These are phyloP conservation scores for Capronia coronata DNA, from an alignment of 2,329 filamentous ascomycete species.

Conservation along the genomic window DNA sequence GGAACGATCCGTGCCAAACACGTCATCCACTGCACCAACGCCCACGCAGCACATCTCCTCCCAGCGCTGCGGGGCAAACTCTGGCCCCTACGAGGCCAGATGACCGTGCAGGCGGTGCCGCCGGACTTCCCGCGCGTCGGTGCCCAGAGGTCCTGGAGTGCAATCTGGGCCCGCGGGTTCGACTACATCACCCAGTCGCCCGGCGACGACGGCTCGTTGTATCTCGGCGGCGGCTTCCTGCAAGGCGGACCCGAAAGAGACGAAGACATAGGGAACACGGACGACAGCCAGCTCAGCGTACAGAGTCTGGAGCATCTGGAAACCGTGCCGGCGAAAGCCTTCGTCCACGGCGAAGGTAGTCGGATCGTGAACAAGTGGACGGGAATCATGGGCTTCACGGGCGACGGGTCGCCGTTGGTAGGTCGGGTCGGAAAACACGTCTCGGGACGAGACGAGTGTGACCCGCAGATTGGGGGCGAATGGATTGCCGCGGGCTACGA, in stretches of 20 bases:
- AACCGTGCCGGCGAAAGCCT: constrained; percentile 8
- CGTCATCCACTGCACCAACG: constrained; percentile 43
- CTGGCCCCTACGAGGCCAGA: constrained; percentile 38
- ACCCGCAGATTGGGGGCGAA: constrained; percentile 21
- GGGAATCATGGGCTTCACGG: constrained; percentile 32
- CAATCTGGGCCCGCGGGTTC: constrained; percentile 19
- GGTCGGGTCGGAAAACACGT: constrained; percentile 23
- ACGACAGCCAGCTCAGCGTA: constrained; percentile 30
- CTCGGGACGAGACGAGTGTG: constrained; percentile 17
- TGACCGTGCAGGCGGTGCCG: constrained; percentile 39
- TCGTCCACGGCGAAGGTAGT: constrained; percentile 8
- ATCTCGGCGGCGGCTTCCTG: constrained; percentile 19
- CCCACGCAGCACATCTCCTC: constrained; percentile 38
- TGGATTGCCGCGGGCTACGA: constrained; percentile 33
- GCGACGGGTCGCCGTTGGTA: constrained; percentile 30
- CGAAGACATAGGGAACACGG: constrained; percentile 34
- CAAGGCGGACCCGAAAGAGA: constrained; percentile 32
- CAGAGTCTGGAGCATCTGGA: constrained; percentile 19
- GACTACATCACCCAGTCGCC: constrained; percentile 27
- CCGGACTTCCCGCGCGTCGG: constrained; percentile 28
- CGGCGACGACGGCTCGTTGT: constrained; percentile 15
- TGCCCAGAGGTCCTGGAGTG: constrained; percentile 22
- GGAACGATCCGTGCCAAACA: constrained; percentile 34
- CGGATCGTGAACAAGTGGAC: constrained; percentile 30
- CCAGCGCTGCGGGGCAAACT: constrained; percentile 36